These are phyloP conservation scores for Botrytis fabae DNA, from an alignment of 2,329 filamentous ascomycete species.

Conservation along the genomic window DNA sequence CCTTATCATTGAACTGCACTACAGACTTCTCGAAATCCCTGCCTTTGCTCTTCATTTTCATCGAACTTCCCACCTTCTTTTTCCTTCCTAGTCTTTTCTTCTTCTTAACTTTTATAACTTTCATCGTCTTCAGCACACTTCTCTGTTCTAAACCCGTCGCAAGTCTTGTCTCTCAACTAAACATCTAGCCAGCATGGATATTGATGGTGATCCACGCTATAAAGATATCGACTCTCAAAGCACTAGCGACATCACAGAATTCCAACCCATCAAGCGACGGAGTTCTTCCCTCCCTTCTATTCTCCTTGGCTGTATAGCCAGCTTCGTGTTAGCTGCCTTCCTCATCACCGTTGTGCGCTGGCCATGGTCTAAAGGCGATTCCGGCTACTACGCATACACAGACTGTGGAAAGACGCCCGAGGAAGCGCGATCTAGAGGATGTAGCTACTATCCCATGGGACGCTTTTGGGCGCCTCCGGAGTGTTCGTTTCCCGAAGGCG, in stretches of 20 bases:
- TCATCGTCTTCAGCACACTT: no score
- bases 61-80: no score
- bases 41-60: no score
- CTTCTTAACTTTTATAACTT: no score
- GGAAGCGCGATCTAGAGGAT: neutral
- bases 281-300: no score
- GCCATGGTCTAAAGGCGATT: neutral
- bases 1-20: no score
- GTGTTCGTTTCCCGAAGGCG: neutral
- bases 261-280: neutral
- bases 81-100: no score
- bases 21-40: no score
- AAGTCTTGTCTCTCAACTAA: no score
- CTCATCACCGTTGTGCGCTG: neutral
- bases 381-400: neutral
- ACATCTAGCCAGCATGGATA: neutral
- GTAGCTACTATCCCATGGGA: conserved; percentile 1
- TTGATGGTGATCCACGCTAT: neutral
- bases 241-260: neutral
- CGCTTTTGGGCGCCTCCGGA: neutral
- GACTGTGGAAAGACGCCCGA: neutral
- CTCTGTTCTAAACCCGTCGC: no score
- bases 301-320: no score
- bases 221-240: neutral
- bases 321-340: neutral